A percentile compares a stretch with the other conserved stretches of the same genome.
These are phyloP conservation scores for Trametes sp. DNA, from an alignment of 1,284 basidiomycete species.

Conservation along the genomic window DNA sequence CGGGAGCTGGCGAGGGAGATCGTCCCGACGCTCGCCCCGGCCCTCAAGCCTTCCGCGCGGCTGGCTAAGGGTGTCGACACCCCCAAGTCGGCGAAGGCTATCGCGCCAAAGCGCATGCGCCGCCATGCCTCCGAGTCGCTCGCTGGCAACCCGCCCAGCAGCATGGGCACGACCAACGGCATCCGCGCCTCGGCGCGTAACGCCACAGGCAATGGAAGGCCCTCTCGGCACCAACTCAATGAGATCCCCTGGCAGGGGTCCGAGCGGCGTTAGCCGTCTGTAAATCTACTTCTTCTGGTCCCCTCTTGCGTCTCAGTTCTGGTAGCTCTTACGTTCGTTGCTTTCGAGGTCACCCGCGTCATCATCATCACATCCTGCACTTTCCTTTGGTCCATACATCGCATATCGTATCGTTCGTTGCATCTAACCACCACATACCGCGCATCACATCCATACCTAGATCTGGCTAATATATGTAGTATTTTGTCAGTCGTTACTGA, in stretches of 20 bases:
- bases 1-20: slow-evolving; percentile 87
- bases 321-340: slow-evolving; percentile 27
- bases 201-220: slow-evolving; percentile 21
- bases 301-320: slow-evolving; percentile 16
- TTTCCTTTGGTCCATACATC: slow-evolving; percentile 19
- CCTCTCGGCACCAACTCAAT: slow-evolving; percentile 31
- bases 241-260: slow-evolving; percentile 35
- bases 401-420: slow-evolving; percentile 23
- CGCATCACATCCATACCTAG: slow-evolving; percentile 28
- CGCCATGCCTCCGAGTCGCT: slow-evolving; percentile 74
- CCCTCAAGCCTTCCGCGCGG: slow-evolving; percentile 58
- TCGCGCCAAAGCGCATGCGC: slow-evolving; percentile 71
- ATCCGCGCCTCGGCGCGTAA: slow-evolving; percentile 21
- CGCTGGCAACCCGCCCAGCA: slow-evolving; percentile 36
- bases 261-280: slow-evolving; percentile 30
- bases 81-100: slow-evolving; percentile 47
- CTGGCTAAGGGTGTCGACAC: slow-evolving; percentile 46
- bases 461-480: slow-evolving; percentile 32
- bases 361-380: slow-evolving; percentile 21
- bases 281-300: slow-evolving; percentile 17
- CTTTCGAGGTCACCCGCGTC: slow-evolving; percentile 25
- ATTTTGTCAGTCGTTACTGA: slow-evolving; percentile 11
- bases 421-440: slow-evolving; percentile 29
- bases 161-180: slow-evolving; percentile 18
- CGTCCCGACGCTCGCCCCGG: slow-evolving; percentile 74